Evolutionary conservation across 2,329 filamentous ascomycete species (phyloP).

Genomic region (Cryphonectria parasitica): DNA sequence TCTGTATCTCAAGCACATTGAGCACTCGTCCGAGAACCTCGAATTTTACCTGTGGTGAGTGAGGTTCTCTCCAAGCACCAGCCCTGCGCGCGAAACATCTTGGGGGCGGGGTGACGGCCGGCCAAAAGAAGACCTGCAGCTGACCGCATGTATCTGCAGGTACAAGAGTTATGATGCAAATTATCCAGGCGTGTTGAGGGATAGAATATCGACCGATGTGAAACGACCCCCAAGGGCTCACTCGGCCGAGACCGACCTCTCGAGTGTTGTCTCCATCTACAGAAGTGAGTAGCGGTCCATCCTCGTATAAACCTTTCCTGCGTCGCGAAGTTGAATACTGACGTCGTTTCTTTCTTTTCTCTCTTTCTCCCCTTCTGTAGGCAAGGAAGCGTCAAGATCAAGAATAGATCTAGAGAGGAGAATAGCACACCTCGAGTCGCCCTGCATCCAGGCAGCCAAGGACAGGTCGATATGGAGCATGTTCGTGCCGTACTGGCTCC

Average conservation of each 20-base stretch:
- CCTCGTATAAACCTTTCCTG: background rate
- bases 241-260: slow-evolving; percentile 8
- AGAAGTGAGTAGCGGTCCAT: slow-evolving; percentile 1
- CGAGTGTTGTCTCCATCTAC: slow-evolving; percentile 7
- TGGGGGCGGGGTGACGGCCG: background rate
- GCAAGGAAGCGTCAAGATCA: slow-evolving; percentile 24
- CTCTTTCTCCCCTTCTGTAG: background rate
- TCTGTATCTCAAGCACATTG: slow-evolving; percentile 55
- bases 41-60: slow-evolving; percentile 54
- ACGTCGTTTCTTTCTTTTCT: background rate
- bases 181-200: slow-evolving; percentile 32
- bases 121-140: background rate
- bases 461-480: slow-evolving; percentile 21
- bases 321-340: background rate
- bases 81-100: background rate
- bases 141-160: slow-evolving; percentile 36
- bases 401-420: slow-evolving; percentile 22
- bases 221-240: slow-evolving; percentile 7
- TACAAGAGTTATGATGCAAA: slow-evolving; percentile 49
- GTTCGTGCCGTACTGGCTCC: background rate
- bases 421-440: slow-evolving; percentile 26
- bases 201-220: slow-evolving; percentile 4
- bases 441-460: slow-evolving; percentile 18
- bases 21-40: slow-evolving; percentile 53
- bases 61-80: background rate